A percentile compares a stretch with the other conserved stretches of the same genome.
These are phyloP conservation scores for Antonospora locustae DNA, from an alignment of 371 early-diverging fungal species.

Conservation along the genomic window DNA sequence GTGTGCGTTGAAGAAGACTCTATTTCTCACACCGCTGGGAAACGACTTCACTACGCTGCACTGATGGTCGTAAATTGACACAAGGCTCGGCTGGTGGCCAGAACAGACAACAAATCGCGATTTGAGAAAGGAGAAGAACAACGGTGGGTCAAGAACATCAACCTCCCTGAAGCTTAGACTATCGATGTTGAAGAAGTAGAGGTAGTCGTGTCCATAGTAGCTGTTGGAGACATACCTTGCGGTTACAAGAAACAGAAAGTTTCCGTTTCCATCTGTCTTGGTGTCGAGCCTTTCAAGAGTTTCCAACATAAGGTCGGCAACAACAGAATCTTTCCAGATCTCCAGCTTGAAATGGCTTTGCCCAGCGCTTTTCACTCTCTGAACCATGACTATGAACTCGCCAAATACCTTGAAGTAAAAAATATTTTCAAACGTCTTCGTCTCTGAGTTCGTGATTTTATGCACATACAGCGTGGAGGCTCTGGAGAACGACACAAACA, in stretches of 20 bases:
- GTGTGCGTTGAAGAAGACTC: constrained; percentile 42
- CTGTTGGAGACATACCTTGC: constrained; percentile 41
- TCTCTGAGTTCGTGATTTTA: constrained; percentile 21
- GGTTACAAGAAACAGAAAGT: too few relatives aligned
- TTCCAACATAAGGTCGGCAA: constrained; percentile 6
- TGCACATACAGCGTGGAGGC: too few relatives aligned
- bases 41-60: constrained; percentile 31
- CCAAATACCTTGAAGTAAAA: constrained; percentile 27
- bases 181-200: constrained; percentile 34
- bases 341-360: background rate
- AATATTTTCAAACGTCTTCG: constrained; percentile 18
- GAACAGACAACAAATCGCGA: constrained; percentile 46
- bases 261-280: constrained; percentile 3
- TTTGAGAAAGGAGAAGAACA: constrained; percentile 33
- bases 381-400: background rate
- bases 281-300: background rate
- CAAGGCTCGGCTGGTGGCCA: constrained; percentile 48
- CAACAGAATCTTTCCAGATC: constrained; percentile 6
- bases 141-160: constrained; percentile 14
- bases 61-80: constrained; percentile 27
- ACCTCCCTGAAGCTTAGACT: constrained; percentile 1
- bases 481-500: too few relatives aligned
- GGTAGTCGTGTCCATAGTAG: constrained; percentile 45
- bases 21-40: constrained; percentile 45
- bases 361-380: background rate